Evolutionary conservation across 2,329 filamentous ascomycete genomes (phyloP), one percentile per base, ranked within the genome.

Genomic region (Ophiostoma tasmaniense): DNA sequence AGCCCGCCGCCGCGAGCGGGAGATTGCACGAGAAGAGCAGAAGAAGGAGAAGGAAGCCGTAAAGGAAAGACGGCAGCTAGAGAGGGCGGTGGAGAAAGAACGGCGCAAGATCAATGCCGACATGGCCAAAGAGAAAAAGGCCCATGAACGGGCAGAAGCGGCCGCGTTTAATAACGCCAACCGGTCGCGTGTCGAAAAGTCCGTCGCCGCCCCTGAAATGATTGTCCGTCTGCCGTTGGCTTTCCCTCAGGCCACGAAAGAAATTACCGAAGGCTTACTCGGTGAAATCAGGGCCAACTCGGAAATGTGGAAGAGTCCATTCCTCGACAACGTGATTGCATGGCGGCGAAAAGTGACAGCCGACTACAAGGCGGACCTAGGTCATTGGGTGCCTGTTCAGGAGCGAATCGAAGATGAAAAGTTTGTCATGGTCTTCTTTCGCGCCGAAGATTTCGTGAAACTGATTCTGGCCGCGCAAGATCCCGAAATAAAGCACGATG

Each of bases 131-230:
- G 86, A 88, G 69, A 82, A 86, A 66, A 90, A 86, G 72, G 83
- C 82, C 0, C 78, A 80, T 7, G 87, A 92, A 72, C 91, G 89
- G 73, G 84, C 88, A 72, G 81, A 81, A 2, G 86, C 85, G 13
- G 85, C 86, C 7, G 89, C 91, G 8, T 78, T 93, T 28, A 86
- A 87, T 2, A 87, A 91, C 71, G 90, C 88, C 59, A 94, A 94
- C 78, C 92, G 89, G 74, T 79, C 89, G 11, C 87, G 87, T 67
- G 87, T 86, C 0, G 88, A 92, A 78, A 92, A 91, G 78, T 92
- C 91, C 73, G 80, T 88, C 0, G 90, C 90, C 0, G 85, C 87
- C 0, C 84, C 84, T 0, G 90, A 95, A 76, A 94, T 95, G 90
- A 88, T 94, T 66, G 82, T 92, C 1, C 86, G 91, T 73, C 79